These are phyloP conservation scores for Mucor lusitanicus DNA, from an alignment of 371 early-diverging fungal genomes.

Conservation along the genomic window DNA sequence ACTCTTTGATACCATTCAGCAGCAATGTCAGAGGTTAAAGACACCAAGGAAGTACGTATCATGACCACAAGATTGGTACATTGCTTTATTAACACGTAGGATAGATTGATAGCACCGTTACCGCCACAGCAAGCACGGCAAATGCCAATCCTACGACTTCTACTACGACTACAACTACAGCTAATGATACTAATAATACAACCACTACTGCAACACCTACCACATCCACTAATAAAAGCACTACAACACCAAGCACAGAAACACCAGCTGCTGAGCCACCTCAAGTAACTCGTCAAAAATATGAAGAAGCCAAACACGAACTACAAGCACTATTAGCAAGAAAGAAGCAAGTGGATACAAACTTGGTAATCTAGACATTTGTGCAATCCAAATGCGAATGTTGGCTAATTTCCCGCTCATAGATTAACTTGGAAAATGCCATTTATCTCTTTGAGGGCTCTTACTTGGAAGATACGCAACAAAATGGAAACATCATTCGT, in stretches of 20 bases:
- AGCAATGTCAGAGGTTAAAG: constrained; percentile 14
- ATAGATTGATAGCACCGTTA: not conserved
- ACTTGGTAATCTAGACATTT: constrained; percentile 44
- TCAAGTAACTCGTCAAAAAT: constrained; percentile 58
- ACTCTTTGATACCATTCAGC: not conserved
- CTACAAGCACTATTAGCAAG: constrained; percentile 57
- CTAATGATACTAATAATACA: not conserved
- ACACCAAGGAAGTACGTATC: not conserved
- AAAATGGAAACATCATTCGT: constrained; percentile 78
- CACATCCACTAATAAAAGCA: not conserved
- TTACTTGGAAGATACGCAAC: constrained; percentile 81
- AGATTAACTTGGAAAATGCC: constrained; percentile 67
- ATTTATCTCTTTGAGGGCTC: constrained; percentile 82
- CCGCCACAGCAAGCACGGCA: not conserved
- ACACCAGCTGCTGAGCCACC: constrained; percentile 33
- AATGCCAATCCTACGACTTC: not conserved
- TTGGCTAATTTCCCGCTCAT: not conserved
- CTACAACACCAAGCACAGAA: constrained; percentile 11
- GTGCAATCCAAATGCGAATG: not conserved
- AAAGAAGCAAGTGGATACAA: constrained; percentile 65
- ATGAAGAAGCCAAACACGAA: constrained; percentile 62
- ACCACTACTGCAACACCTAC: not conserved
- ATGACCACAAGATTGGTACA: not conserved
- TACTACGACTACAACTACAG: too few species aligned
- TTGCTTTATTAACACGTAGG: not conserved